Conservation (phyloP, 495 filamentous ascomycete species). For the Annulohypoxylon maeteangense region DNA sequence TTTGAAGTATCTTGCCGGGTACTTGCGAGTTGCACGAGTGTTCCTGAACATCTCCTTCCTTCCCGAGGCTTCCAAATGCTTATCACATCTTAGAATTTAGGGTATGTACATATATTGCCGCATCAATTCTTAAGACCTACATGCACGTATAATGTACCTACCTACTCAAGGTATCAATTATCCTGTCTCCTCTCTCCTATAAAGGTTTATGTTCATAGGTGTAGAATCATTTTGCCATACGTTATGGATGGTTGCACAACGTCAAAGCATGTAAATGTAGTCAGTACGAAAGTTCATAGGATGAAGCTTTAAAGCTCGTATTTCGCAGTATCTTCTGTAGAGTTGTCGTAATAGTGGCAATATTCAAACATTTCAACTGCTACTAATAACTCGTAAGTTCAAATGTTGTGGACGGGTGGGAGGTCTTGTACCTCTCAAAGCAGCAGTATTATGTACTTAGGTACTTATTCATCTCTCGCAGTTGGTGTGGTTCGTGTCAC, state of each 20-base stretch:
- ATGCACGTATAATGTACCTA: not conserved
- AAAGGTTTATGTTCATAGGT: not conserved
- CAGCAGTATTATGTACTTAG: not conserved
- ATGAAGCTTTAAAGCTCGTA: not conserved
- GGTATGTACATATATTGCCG: not conserved
- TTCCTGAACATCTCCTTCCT: constrained; percentile 18
- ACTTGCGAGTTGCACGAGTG: constrained; percentile 7
- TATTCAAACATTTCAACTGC: not conserved
- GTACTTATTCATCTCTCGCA: constrained; percentile 4
- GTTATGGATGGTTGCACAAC: not conserved
- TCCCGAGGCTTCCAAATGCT: constrained; percentile 12
- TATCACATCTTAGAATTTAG: not conserved
- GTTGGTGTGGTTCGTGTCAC: constrained; percentile 25
- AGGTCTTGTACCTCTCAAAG: not conserved
- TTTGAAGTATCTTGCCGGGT: constrained; percentile 26
- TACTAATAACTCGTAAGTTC: not conserved
- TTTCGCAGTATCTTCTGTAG: not conserved
- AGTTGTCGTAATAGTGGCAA: constrained; percentile 9
- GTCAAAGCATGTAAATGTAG: not conserved
- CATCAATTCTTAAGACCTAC: not conserved
- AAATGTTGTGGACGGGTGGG: not conserved
- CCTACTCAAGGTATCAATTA: not conserved
- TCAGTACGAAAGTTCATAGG: not conserved
- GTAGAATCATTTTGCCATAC: not conserved
- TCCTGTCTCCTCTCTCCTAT: not conserved